A percentile compares a stretch with the other conserved stretches of the same genome.
phyloP scores from a whole-genome alignment of 805 yeast species.

The Starmerella floricola region DNA sequence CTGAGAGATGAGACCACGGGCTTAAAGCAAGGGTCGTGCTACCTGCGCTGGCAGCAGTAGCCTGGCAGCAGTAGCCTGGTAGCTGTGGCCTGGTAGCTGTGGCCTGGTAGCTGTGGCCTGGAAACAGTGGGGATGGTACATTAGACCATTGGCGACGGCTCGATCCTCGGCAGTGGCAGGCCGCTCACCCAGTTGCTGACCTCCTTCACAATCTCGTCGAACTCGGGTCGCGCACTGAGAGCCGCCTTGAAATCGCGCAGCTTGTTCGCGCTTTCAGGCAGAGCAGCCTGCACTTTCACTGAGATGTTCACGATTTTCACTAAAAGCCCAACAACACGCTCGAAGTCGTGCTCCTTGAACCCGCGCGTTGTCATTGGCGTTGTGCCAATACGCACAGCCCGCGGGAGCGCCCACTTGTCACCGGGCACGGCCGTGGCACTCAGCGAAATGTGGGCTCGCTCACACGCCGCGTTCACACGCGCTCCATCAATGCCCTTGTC shows the following conservation, averaged over 20 bases:
- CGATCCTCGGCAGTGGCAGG: constrained; percentile 4
- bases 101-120: no score
- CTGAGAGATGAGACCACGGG: no score
- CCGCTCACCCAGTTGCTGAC: constrained; percentile 20
- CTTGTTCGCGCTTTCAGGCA: constrained; percentile 87
- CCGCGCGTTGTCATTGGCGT: constrained; percentile 99
- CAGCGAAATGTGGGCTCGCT: constrained; percentile 83
- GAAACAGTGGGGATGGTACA: neutral
- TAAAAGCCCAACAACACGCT: constrained; percentile 62
- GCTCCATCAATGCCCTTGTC: constrained; percentile 91
- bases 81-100: no score
- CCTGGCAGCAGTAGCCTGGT: no score
- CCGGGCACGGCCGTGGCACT: constrained; percentile 97
- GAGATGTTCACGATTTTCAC: constrained; percentile 69
- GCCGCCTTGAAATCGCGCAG: constrained; percentile 88
- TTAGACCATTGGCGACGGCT: neutral
- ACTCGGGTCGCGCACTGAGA: constrained; percentile 34
- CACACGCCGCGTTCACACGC: constrained; percentile 88
- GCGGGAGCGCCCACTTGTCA: constrained; percentile 90
- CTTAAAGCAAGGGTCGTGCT: no score
- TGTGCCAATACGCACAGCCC: constrained; percentile 93
- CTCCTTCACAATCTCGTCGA: constrained; percentile 20
- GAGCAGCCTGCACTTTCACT: constrained; percentile 54
- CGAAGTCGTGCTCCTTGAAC: constrained; percentile 74
- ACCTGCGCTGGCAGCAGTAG: no score